Conservation (phyloP, 495 filamentous ascomycete genomes). For the Amniculicola lignicola region DNA sequence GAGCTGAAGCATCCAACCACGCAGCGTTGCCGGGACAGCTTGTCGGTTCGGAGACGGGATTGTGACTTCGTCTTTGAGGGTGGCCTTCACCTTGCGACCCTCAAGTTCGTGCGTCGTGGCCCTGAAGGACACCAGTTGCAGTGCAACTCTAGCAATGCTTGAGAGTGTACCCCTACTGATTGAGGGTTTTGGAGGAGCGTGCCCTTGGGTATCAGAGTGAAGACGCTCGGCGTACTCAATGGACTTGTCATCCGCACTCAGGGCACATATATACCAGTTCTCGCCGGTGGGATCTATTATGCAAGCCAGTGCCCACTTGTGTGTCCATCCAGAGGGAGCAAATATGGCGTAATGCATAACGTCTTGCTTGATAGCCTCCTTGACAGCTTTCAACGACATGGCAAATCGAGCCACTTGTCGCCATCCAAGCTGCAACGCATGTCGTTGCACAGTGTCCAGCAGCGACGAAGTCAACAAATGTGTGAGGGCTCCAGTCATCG, state of each 20-base stretch:
- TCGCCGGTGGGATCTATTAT: constrained; percentile 35
- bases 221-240: constrained; percentile 15
- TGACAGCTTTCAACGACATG: constrained; percentile 26
- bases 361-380: constrained; percentile 31
- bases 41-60: not conserved
- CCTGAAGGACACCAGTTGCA: constrained; percentile 7
- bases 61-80: not conserved
- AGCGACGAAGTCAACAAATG: constrained; percentile 27
- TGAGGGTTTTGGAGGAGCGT: not conserved
- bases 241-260: not conserved
- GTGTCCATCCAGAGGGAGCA: constrained; percentile 33
- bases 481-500: constrained; percentile 21
- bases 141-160: constrained; percentile 10
- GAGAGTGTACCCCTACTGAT: constrained; percentile 12
- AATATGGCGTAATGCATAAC: constrained; percentile 35
- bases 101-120: constrained; percentile 9
- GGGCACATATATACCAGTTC: constrained; percentile 40
- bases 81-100: not conserved
- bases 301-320: constrained; percentile 37
- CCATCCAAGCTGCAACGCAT: constrained; percentile 38
- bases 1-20: constrained; percentile 14
- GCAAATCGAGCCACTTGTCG: constrained; percentile 7
- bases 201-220: not conserved
- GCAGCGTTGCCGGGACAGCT: not conserved
- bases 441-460: constrained; percentile 28